Percentiles rank a stretch among this genome's conserved stretches.
phyloP scores from a whole-genome alignment of 495 filamentous ascomycete species.

The Xanthoparmelia taractica region DNA sequence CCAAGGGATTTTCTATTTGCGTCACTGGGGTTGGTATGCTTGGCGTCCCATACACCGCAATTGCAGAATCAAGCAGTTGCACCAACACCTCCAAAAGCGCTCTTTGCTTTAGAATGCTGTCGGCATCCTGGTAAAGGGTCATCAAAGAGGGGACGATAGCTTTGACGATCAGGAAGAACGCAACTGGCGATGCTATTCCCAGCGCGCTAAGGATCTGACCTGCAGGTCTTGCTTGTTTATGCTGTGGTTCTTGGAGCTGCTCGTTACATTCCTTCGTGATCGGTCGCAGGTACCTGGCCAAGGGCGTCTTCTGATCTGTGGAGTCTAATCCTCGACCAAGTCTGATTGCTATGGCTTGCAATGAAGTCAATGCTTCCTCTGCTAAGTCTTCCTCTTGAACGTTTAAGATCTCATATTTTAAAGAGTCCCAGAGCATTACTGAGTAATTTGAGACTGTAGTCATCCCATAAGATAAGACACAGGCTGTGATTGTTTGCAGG shows the following conservation, averaged over 20 bases:
- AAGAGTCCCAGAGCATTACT: conserved; percentile 61
- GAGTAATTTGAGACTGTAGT: conserved; percentile 60
- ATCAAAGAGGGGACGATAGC: conserved; percentile 52
- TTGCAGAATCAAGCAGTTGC: conserved; percentile 49
- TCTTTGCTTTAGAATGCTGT: conserved; percentile 58
- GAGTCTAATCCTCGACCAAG: conserved; percentile 47
- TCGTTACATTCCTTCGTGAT: conserved; percentile 65
- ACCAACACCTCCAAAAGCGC: conserved; percentile 59
- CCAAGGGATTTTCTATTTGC: conserved; percentile 43
- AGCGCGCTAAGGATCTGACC: conserved; percentile 54
- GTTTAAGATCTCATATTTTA: conserved; percentile 73
- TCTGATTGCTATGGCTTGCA: conserved; percentile 49
- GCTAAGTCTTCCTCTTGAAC: conserved; percentile 64
- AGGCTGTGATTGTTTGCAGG: conserved; percentile 56
- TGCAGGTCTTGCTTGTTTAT: conserved; percentile 64
- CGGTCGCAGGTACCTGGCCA: conserved; percentile 55
- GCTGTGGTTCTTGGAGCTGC: conserved; percentile 65
- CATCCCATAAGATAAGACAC: conserved; percentile 52
- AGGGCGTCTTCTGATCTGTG: conserved; percentile 42
- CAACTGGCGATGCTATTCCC: conserved; percentile 46
- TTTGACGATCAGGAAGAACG: conserved; percentile 48
- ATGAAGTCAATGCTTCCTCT: conserved; percentile 48
- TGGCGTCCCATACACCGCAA: conserved; percentile 52
- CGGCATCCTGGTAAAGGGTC: conserved; percentile 56
- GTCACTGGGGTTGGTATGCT: conserved; percentile 32